These are phyloP conservation scores for Lophiostoma macrostomum DNA, from an alignment of 495 filamentous ascomycete genomes.

Conservation along the genomic window DNA sequence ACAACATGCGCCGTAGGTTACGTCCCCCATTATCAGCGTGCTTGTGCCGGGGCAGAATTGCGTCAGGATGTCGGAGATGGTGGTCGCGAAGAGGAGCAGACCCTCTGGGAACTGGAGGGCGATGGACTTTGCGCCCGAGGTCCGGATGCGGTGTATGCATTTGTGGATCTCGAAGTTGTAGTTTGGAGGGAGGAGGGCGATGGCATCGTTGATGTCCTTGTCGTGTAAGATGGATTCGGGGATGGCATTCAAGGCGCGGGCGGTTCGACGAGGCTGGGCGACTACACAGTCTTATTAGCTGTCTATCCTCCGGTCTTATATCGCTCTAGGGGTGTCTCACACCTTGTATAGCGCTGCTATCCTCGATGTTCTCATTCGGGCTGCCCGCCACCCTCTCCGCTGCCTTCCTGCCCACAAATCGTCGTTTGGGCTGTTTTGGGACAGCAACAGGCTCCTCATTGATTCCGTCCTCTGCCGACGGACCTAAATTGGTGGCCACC, in stretches of 20 bases:
- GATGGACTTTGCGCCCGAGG: slow-evolving; percentile 68
- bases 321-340: slow-evolving; percentile 5
- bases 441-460: slow-evolving; percentile 31
- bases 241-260: slow-evolving; percentile 82
- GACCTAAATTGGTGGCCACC: slow-evolving; percentile 37
- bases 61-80: slow-evolving; percentile 94
- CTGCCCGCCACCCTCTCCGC: slow-evolving; percentile 31
- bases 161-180: slow-evolving; percentile 99
- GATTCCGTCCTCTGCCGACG: slow-evolving; percentile 30
- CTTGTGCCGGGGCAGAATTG: slow-evolving; percentile 88
- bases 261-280: slow-evolving; percentile 59
- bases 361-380: slow-evolving; percentile 40
- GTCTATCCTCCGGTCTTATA: background rate
- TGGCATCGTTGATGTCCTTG: slow-evolving; percentile 82
- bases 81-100: slow-evolving; percentile 91
- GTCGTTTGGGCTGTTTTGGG: slow-evolving; percentile 40
- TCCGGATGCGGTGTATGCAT: slow-evolving; percentile 90
- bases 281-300: slow-evolving; percentile 33
- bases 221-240: slow-evolving; percentile 83
- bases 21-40: slow-evolving; percentile 97
- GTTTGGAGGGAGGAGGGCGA: slow-evolving; percentile 81
- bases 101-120: slow-evolving; percentile 97
- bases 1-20: slow-evolving; percentile 98
- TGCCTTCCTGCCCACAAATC: slow-evolving; percentile 41
- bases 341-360: slow-evolving; percentile 44